phyloP scores from a whole-genome alignment of 2,329 filamentous ascomycete genomes.

The Aspergillus sp. region DNA sequence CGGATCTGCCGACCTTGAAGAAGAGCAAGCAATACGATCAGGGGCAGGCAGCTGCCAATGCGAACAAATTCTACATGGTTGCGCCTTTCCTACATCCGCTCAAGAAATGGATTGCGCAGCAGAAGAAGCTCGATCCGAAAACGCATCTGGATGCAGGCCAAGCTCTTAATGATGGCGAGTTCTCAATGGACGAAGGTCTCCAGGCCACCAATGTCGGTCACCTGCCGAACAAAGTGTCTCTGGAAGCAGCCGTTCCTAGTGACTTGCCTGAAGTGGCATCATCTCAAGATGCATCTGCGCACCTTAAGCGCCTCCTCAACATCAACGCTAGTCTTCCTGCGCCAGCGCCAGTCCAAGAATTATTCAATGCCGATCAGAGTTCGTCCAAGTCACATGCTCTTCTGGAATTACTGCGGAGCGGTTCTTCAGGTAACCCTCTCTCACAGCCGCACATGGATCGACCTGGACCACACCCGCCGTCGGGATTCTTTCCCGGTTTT shows the following conservation, averaged over 20 bases:
- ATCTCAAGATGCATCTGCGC: slow-evolving; percentile 47
- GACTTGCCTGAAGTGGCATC: slow-evolving; percentile 42
- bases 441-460: slow-evolving; percentile 33
- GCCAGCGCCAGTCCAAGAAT: slow-evolving; percentile 15
- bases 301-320: slow-evolving; percentile 52
- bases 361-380: slow-evolving; percentile 28
- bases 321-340: slow-evolving; percentile 28
- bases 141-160: slow-evolving; percentile 45
- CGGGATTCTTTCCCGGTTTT: slow-evolving; percentile 47
- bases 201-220: slow-evolving; percentile 19
- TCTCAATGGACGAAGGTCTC: slow-evolving; percentile 61
- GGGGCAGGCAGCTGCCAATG: slow-evolving; percentile 58
- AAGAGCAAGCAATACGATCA: slow-evolving; percentile 69
- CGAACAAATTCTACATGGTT: slow-evolving; percentile 97
- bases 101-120: slow-evolving; percentile 86
- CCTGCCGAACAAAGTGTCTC: slow-evolving; percentile 19
- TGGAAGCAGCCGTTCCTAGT: slow-evolving; percentile 31
- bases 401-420: slow-evolving; percentile 55
- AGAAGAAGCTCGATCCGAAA: slow-evolving; percentile 69
- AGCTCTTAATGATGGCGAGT: slow-evolving; percentile 46
- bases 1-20: slow-evolving; percentile 79
- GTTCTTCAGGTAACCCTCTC: slow-evolving; percentile 31
- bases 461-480: slow-evolving; percentile 55
- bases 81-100: slow-evolving; percentile 83
- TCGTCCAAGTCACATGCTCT: slow-evolving; percentile 52